Conservation (phyloP, 1,139 yeast genomes). For the Pneumocystis sp. region DNA sequence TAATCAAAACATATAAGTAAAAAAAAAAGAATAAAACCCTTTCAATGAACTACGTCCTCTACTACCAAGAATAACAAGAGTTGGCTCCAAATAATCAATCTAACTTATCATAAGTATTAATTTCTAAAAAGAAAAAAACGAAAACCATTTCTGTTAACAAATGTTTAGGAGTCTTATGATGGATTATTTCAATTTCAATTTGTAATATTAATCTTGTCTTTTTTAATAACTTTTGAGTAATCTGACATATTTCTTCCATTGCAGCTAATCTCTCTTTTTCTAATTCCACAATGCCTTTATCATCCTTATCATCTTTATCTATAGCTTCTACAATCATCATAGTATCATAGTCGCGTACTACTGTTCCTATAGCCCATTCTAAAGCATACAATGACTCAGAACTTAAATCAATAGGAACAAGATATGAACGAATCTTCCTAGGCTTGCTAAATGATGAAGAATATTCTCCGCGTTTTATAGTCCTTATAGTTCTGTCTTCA, state of each 20-base stretch:
- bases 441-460: conserved; percentile 31
- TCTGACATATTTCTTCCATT: conserved; percentile 47
- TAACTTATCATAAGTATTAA: neutral
- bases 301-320: conserved; percentile 35
- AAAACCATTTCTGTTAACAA: conserved; percentile 50
- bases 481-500: conserved; percentile 35
- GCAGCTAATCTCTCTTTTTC: conserved; percentile 37
- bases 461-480: conserved; percentile 57
- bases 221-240: conserved; percentile 43
- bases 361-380: conserved; percentile 82
- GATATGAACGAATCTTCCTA: conserved; percentile 46
- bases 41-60: conserved; percentile 62
- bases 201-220: conserved; percentile 65
- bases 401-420: conserved; percentile 67
- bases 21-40: conserved; percentile 20
- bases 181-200: conserved; percentile 59
- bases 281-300: conserved; percentile 13
- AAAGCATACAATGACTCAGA: conserved; percentile 77
- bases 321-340: conserved; percentile 65
- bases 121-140: conserved; percentile 1
- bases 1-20: neutral
- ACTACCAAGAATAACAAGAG: conserved; percentile 69
- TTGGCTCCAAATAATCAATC: conserved; percentile 69
- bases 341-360: conserved; percentile 71
- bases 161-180: conserved; percentile 79